Evolutionary conservation across 2,329 filamentous ascomycete species (phyloP), one percentile per base, ranked within the genome.

Genomic region (Neofusicoccum cordaticola): DNA sequence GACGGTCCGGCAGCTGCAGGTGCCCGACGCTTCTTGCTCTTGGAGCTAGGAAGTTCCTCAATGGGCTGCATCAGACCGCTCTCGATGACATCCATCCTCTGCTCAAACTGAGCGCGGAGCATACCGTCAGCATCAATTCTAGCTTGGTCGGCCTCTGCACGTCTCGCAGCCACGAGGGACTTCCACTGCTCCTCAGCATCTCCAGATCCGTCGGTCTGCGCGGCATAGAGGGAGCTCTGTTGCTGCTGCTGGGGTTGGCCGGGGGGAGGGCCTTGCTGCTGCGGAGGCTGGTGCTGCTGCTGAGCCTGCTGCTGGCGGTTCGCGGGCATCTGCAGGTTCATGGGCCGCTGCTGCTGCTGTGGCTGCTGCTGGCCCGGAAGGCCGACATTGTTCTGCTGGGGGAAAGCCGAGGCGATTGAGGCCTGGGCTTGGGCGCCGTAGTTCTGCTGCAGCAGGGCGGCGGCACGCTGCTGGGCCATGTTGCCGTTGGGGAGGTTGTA

Each of bases 41-140:
- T 79, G 39, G 75, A 71, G 61, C 77, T 75, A n/a, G 73, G 72
- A 67, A 84, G 84, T 68, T 88, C 82, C 69, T 84, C 82, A 11
- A 93, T 81, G 1, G 91, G 88, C 17, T 93, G 75, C 89, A 93
- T 92, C 65, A 93, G 79, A 7, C 91, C 91, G 56, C 88, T 91
- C 73, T 93, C 89, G 81, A 92, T 89, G 68, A 82, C 81, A 74
- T 85, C 87, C 8, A 88, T 88, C 69, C 85, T 84, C 51, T 86
- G 84, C 62, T 86, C 83, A 66, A 93, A 87, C 69, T 89, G 86
- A 60, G 84, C 81, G 68, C 90, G 89, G 70, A 94, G 85, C 72
- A 90, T 80, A 51, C 82, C 79, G 72, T 94, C 90, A 66, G 92
- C 79, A 84, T 84, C 78, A 83, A 85, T 67, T 39, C 75, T 75